Evolutionary conservation across 257 asterid genomes (phyloP).

Genomic region (Fraxinus americana): DNA sequence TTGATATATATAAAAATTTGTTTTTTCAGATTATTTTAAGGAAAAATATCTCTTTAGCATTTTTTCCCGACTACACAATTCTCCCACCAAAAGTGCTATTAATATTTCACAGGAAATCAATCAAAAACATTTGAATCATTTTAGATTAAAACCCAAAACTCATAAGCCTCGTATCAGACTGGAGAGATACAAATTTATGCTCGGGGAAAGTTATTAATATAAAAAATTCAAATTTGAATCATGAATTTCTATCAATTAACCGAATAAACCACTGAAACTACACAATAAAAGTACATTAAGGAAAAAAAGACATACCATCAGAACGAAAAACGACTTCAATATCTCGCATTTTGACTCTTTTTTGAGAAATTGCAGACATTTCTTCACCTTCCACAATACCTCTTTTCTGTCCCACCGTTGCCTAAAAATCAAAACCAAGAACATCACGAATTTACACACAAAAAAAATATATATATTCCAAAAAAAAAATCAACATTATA

Average conservation of each 20-base stretch:
- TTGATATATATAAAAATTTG: conserved; percentile 36
- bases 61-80: neutral
- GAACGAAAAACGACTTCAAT: conserved; percentile 41
- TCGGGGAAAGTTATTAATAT: neutral
- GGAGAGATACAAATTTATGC: neutral
- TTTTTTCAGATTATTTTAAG: conserved; percentile 12
- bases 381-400: conserved; percentile 34
- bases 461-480: neutral
- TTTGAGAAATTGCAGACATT: conserved; percentile 30
- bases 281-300: neutral
- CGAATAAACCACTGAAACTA: conserved; percentile 29
- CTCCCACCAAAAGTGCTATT: neutral
- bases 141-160: neutral
- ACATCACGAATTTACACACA: neutral
- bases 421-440: conserved; percentile 29
- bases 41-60: neutral
- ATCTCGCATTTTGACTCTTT: conserved; percentile 50
- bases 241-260: neutral
- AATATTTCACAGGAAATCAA: neutral
- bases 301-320: conserved; percentile 30
- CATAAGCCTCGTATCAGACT: conserved; percentile 5
- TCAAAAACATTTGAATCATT: neutral
- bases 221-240: too few species aligned
- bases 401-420: conserved; percentile 42
- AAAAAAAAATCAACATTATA: neutral